These are phyloP conservation scores for Santalum album DNA, from an alignment of 164 flowering plant genomes.

Conservation along the genomic window DNA sequence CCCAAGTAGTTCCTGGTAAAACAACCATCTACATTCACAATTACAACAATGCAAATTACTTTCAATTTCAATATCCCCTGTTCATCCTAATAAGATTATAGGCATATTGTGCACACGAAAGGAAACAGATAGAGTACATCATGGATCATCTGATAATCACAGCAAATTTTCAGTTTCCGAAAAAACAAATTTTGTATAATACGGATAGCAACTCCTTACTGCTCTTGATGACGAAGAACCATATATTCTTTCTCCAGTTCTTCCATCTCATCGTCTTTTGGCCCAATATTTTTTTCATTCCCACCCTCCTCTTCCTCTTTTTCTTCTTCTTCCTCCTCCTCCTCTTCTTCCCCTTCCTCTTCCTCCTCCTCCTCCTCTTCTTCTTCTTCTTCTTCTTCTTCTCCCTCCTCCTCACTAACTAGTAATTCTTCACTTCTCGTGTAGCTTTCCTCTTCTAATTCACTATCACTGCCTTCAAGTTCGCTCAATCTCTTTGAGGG, in stretches of 20 bases:
- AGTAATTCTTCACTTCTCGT: conserved; percentile 14
- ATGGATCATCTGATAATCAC: not conserved
- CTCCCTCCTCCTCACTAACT: conserved; percentile 7
- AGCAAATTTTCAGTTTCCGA: not conserved
- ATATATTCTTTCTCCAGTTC: conserved; percentile 70
- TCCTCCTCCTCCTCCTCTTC: conserved; percentile 11
- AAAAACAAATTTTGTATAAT: not conserved
- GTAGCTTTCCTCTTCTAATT: conserved; percentile 27
- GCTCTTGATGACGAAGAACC: conserved; percentile 48
- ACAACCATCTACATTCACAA: too few relatives aligned
- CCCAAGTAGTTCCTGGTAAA: too few relatives aligned
- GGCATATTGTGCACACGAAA: too few relatives aligned
- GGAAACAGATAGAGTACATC: not conserved
- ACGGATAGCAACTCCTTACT: conserved; percentile 31
- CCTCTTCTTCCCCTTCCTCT: not conserved
- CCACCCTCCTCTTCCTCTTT: conserved; percentile 5
- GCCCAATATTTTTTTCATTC: not conserved
- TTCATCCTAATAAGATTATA: too few relatives aligned
- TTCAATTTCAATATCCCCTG: too few relatives aligned
- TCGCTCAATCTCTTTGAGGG: conserved; percentile 17
- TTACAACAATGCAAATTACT: too few relatives aligned
- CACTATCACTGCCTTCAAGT: conserved; percentile 9
- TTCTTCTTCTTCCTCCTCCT: conserved; percentile 20
- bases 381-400: conserved; percentile 1
- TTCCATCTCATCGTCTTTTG: conserved; percentile 54